Percentiles rank a stretch among this genome's conserved stretches.
Evolutionary conservation across 208 protist genomes (phyloP).

Genomic region (Angomonas desouzai): DNA sequence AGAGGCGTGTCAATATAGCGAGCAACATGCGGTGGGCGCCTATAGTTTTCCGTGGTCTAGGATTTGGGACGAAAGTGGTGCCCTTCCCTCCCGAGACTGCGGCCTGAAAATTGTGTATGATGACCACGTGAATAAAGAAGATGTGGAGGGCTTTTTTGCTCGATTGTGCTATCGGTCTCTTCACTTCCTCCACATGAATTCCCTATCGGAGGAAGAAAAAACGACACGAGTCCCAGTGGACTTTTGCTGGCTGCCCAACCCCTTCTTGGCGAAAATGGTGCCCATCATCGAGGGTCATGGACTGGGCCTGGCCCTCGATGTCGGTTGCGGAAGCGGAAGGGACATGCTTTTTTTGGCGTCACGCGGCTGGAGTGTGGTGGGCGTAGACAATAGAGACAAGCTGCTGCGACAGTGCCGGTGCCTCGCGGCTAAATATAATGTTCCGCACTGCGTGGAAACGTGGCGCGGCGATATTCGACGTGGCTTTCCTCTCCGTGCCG

Average conservation of each 20-base stretch:
- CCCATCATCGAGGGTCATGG: background rate
- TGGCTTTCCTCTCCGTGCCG: background rate
- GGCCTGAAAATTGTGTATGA: background rate
- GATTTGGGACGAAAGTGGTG: background rate
- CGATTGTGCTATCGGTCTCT: background rate
- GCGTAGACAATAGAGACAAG: background rate
- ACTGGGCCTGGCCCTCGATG: background rate
- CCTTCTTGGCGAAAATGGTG: background rate
- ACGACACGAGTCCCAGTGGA: background rate
- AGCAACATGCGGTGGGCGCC: background rate
- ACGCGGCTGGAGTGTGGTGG: background rate
- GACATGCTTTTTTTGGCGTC: slow-evolving; percentile 1
- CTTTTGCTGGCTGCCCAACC: background rate
- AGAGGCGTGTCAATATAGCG: background rate
- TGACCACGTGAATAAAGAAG: background rate
- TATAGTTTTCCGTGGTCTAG: background rate
- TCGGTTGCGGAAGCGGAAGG: background rate
- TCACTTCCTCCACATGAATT: background rate
- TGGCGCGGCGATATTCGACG: background rate
- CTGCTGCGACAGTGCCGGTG: background rate
- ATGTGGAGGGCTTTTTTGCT: background rate
- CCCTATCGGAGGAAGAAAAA: background rate
- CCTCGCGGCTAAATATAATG: background rate
- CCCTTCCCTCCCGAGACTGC: background rate
- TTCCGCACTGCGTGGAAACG: background rate